These are phyloP conservation scores for Perkinsela sp. DNA, from an alignment of 208 protist genomes.

Conservation along the genomic window DNA sequence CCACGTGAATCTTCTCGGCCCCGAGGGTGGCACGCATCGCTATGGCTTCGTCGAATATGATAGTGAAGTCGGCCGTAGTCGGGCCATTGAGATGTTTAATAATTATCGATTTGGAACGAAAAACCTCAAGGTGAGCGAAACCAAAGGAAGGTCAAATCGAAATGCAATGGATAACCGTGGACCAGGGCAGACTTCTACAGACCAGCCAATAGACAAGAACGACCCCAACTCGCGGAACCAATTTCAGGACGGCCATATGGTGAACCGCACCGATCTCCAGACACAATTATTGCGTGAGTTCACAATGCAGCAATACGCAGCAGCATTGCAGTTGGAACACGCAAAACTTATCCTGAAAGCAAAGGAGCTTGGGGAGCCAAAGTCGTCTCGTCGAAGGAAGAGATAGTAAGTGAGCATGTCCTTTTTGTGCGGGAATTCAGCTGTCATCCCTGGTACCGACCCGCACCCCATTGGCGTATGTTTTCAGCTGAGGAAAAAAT, in stretches of 20 bases:
- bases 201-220: background rate
- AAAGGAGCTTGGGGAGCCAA: background rate
- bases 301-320: background rate
- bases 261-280: background rate
- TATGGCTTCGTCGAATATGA: background rate
- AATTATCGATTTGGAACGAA: background rate
- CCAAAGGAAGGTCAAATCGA: background rate
- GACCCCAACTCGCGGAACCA: background rate
- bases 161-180: background rate
- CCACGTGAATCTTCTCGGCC: background rate
- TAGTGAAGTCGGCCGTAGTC: background rate
- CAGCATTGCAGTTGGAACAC: background rate
- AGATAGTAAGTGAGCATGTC: too few relatives aligned
- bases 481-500: too few relatives aligned
- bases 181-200: background rate
- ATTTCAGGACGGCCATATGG: background rate
- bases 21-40: background rate
- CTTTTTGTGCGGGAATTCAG: too few relatives aligned
- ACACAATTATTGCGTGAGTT: background rate
- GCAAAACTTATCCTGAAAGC: background rate
- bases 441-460: too few relatives aligned
- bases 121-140: background rate
- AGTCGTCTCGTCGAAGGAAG: too few relatives aligned
- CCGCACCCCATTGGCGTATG: too few relatives aligned
- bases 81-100: background rate